Conservation (phyloP, 2,329 filamentous ascomycete species). For the Fusarium brachygibbosum region DNA sequence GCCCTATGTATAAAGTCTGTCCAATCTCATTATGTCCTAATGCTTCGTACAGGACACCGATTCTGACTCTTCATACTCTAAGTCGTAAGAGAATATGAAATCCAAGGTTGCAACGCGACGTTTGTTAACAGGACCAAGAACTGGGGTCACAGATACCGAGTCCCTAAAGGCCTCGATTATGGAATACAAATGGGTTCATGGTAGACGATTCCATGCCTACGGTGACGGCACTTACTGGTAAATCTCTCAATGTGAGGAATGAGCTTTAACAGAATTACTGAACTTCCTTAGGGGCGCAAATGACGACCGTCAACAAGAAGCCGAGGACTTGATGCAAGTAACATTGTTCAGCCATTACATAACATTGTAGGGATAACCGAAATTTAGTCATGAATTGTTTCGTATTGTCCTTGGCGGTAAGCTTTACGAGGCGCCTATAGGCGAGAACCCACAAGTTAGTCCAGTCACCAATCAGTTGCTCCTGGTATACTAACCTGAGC, state of each 20-base stretch:
- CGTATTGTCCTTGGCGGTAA: constrained; percentile 25
- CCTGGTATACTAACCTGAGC: fast-evolving
- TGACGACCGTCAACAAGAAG: constrained; percentile 35
- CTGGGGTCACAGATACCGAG: constrained; percentile 25
- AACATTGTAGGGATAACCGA: background rate
- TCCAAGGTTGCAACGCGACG: too few relatives aligned
- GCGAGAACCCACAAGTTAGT: constrained; percentile 17
- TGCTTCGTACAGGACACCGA: constrained; percentile 23
- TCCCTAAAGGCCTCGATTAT: constrained; percentile 26
- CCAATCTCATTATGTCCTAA: background rate
- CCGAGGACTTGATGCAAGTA: constrained; percentile 35
- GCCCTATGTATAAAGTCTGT: background rate
- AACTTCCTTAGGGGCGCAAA: constrained; percentile 22
- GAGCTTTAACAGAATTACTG: too few relatives aligned
- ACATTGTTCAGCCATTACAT: background rate
- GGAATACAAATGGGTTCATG: constrained; percentile 38
- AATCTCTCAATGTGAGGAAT: fast-evolving
- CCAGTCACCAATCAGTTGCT: fast-evolving
- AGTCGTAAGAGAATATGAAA: constrained; percentile 7
- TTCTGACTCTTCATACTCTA: constrained; percentile 29
- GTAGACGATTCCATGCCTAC: constrained; percentile 26
- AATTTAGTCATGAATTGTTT: constrained; percentile 22
- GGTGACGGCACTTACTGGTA: constrained; percentile 33
- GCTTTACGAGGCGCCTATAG: constrained; percentile 29
- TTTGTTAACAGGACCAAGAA: constrained; percentile 3